These are phyloP conservation scores for Neofusicoccum parvum DNA, from an alignment of 2,329 filamentous ascomycete genomes.

Conservation along the genomic window DNA sequence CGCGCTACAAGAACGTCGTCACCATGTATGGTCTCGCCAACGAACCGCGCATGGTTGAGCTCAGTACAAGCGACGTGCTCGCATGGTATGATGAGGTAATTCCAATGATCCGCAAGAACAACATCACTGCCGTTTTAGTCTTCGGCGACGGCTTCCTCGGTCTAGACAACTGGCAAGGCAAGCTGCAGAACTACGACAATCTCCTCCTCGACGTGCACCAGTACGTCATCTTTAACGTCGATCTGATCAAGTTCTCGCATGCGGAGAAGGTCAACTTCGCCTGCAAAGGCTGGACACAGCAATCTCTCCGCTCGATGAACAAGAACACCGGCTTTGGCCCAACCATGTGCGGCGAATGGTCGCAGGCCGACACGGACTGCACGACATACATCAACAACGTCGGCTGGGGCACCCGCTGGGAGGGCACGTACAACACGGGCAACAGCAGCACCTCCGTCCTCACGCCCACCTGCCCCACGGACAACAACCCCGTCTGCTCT, in stretches of 20 bases:
- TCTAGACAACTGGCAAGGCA: constrained; percentile 84
- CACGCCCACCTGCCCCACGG: constrained; percentile 72
- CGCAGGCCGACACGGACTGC: constrained; percentile 96
- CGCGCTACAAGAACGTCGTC: constrained; percentile 88
- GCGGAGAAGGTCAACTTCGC: constrained; percentile 83
- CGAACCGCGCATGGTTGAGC: constrained; percentile 79
- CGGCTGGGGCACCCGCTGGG: constrained; percentile 85
- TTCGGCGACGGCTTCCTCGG: constrained; percentile 97
- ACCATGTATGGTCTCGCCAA: constrained; percentile 94
- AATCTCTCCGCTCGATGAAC: constrained; percentile 73
- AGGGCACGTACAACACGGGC: constrained; percentile 77
- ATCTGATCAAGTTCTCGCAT: constrained; percentile 81
- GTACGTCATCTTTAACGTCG: constrained; percentile 95
- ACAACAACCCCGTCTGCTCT: constrained; percentile 63
- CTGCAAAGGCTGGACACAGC: constrained; percentile 82
- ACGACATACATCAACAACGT: constrained; percentile 86
- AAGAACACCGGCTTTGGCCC: constrained; percentile 82
- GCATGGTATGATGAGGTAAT: constrained; percentile 79
- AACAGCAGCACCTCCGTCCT: constrained; percentile 64
- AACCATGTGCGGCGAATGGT: constrained; percentile 95
- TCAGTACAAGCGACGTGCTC: constrained; percentile 68
- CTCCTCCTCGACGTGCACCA: constrained; percentile 96
- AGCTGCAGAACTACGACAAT: constrained; percentile 69
- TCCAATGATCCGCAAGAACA: constrained; percentile 72
- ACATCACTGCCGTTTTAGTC: constrained; percentile 70